Evolutionary conservation across 148 eudicot species (phyloP).

Genomic region (Rhododendron ovatum): DNA sequence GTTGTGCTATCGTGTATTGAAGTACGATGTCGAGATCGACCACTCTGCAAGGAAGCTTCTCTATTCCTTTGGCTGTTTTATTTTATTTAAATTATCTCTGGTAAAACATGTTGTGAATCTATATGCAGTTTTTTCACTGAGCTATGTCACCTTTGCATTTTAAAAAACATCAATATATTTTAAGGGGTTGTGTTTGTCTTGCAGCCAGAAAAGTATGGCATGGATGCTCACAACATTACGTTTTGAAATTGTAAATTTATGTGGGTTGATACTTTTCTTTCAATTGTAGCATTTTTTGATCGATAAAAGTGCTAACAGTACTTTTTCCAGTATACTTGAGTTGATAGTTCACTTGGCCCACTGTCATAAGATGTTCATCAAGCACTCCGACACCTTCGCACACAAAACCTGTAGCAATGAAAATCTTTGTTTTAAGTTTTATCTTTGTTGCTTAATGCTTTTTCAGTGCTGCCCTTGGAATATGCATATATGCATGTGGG

Average conservation of each 20-base stretch:
- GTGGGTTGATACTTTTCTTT: too few species aligned
- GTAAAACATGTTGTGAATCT: background rate
- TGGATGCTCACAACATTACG: too few species aligned
- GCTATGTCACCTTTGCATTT: background rate
- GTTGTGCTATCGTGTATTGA: conserved; percentile 72
- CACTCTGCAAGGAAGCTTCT: conserved; percentile 51
- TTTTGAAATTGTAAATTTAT: too few species aligned
- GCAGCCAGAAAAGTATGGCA: too few species aligned
- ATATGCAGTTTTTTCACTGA: background rate
- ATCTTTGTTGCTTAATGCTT: background rate
- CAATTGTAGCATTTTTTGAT: too few species aligned
- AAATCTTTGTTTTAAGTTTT: too few species aligned
- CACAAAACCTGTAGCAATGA: too few species aligned
- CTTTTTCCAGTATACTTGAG: too few species aligned
- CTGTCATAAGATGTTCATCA: too few species aligned
- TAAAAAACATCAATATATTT: background rate
- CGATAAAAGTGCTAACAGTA: too few species aligned
- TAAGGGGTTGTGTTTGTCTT: too few species aligned
- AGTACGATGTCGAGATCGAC: conserved; percentile 77
- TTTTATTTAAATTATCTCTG: background rate
- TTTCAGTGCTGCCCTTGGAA: background rate
- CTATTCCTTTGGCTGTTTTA: background rate
- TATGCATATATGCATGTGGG: background rate
- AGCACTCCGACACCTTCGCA: too few species aligned
- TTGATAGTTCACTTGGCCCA: background rate